Base-by-base conservation (phyloP, 805 yeast genomes). In the Candida taoyuanica region DNA sequence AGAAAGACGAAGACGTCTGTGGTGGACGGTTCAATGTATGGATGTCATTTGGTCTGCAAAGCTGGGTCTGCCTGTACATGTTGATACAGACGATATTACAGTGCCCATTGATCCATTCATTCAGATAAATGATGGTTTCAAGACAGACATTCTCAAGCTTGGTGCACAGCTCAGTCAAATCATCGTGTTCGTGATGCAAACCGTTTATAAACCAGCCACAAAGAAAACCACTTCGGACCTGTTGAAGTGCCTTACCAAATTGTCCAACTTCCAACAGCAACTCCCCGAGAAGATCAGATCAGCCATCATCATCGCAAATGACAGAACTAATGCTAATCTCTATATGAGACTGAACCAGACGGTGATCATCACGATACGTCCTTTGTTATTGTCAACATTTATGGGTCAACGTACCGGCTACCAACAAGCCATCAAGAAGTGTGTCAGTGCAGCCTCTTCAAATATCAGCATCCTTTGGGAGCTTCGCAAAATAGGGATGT, bases 11-110 rank as follows among this genome's bases (percentile, higher is more conserved):
- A 56, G 63, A 40, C 53, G 64, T 33, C 48, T 63, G 4, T 65
- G 68, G 68, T 65, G 70, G 70, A 62, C 70, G 9, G 58, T 60
- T 16, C 63, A 57, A 43, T 52, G 60, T 5, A 50, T 64, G 48
- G 66, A 63, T 34, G 56, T 60, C 16, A 53, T 60, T 17, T 64
- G 67, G 49, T 56, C 63, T n/a, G 62, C 67, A 4, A 58, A 64
- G 27, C 44, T 63, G 17, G 60, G 67, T 16, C 56, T 62, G 25
- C 68, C 68, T 0, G 52, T 55, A n/a, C 65, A 58, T 41, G 57
- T 64, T 26, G 57, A 56, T 28, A 53, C 49, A 29, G 47, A 56
- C 32, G 62, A 60, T 41, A 59, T 62, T 9, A 62, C 59, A 28
- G 56, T 56, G 16, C 66, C 60, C 16, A 39, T 57, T 6, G 43